Conservation (phyloP, 495 filamentous ascomycete species). For the Penicillium verhagenii region DNA sequence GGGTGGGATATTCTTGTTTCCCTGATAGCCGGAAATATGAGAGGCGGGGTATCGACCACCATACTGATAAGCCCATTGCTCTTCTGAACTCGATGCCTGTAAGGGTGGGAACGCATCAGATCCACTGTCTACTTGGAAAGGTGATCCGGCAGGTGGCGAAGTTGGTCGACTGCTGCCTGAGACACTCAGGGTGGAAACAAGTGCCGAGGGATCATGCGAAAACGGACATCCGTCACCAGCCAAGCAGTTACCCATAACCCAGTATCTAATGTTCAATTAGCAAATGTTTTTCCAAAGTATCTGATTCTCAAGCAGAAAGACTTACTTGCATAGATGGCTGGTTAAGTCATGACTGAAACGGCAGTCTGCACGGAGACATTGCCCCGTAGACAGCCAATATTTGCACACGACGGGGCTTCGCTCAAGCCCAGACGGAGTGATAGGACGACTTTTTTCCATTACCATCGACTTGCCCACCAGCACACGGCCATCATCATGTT, state of each 20-base stretch:
- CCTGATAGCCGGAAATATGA: constrained; percentile 31
- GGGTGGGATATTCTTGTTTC: constrained; percentile 26
- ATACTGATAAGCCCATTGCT: constrained; percentile 60
- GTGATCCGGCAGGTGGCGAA: constrained; percentile 42
- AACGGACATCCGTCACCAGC: constrained; percentile 95
- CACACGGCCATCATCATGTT: constrained; percentile 48
- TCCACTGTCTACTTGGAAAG: constrained; percentile 73
- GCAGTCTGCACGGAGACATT: constrained; percentile 92
- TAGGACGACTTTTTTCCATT: constrained; percentile 64
- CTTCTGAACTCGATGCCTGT: constrained; percentile 45
- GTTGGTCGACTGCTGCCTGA: constrained; percentile 51
- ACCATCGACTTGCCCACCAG: constrained; percentile 91
- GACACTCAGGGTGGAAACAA: constrained; percentile 66
- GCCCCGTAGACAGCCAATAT: constrained; percentile 89
- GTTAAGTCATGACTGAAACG: constrained; percentile 96
- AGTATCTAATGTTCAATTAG: constrained; percentile 62
- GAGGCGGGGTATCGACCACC: constrained; percentile 38
- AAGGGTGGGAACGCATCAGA: constrained; percentile 87
- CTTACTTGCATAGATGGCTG: constrained; percentile 97
- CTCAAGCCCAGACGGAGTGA: constrained; percentile 67
- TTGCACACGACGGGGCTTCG: constrained; percentile 89
- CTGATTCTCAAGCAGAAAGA: constrained; percentile 19
- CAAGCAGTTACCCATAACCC: constrained; percentile 94
- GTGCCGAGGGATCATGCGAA: constrained; percentile 88
- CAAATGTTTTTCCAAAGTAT: too few species aligned